A percentile compares a stretch with the other conserved stretches of the same genome.
These are phyloP conservation scores for Wickerhamomyces sp. DNA, from an alignment of 1,139 yeast species.

Conservation along the genomic window DNA sequence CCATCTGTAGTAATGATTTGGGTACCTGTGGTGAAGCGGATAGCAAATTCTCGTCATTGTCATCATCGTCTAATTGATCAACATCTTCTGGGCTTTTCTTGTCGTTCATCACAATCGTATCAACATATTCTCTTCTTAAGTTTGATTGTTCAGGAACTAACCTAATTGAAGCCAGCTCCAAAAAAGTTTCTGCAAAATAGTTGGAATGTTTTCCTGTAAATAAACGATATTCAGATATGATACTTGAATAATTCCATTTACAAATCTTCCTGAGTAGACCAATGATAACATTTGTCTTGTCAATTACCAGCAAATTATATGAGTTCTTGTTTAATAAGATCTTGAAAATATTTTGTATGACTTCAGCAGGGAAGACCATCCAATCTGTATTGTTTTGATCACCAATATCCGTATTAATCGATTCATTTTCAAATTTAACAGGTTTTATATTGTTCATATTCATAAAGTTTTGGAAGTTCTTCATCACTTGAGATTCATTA, in stretches of 20 bases:
- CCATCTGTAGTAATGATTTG: slow-evolving; percentile 49
- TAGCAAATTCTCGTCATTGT: slow-evolving; percentile 47
- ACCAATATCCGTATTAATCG: slow-evolving; percentile 37
- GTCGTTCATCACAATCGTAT: slow-evolving; percentile 3
- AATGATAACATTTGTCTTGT: slow-evolving; percentile 71
- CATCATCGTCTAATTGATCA: slow-evolving; percentile 26
- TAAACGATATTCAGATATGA: slow-evolving; percentile 78
- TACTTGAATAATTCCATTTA: slow-evolving; percentile 83
- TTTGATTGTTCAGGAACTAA: slow-evolving; percentile 24
- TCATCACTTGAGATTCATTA: slow-evolving; percentile 46
- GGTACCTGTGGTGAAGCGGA: slow-evolving; percentile 70
- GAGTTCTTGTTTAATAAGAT: slow-evolving; percentile 57
- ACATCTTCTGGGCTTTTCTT: slow-evolving; percentile 9
- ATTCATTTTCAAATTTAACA: slow-evolving; percentile 20
- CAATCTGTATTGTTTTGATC: slow-evolving; percentile 30
- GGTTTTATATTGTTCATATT: slow-evolving; percentile 18
- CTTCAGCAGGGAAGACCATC: slow-evolving; percentile 62
- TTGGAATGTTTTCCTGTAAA: slow-evolving; percentile 70
- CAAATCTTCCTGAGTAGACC: slow-evolving; percentile 79
- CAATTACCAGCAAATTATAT: slow-evolving; percentile 71
- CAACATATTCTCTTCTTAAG: slow-evolving; percentile 5
- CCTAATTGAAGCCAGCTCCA: slow-evolving; percentile 64
- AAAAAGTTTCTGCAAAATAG: slow-evolving; percentile 75
- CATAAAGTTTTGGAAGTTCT: slow-evolving; percentile 23
- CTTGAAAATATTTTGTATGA: slow-evolving; percentile 53